phyloP scores from a whole-genome alignment of 495 filamentous ascomycete genomes.

The Penicillium roqueforti region DNA sequence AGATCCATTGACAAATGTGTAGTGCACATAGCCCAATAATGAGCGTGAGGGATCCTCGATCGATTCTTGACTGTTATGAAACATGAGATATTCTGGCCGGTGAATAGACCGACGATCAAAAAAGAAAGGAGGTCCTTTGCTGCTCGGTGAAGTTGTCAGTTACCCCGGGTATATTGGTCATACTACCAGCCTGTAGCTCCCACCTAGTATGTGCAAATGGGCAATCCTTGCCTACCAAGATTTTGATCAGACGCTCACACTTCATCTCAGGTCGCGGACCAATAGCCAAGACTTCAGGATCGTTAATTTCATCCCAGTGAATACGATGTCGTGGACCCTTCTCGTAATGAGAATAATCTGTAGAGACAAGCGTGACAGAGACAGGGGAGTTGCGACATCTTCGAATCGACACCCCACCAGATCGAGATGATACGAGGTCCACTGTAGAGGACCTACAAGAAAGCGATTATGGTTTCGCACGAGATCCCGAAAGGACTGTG shows the following conservation, averaged over 20 bases:
- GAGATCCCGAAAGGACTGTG: too few species aligned
- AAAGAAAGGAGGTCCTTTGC: slow-evolving; percentile 17
- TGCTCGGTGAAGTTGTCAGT: slow-evolving; percentile 5
- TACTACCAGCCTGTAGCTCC: not conserved
- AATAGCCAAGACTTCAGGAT: slow-evolving; percentile 7
- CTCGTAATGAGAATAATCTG: too few species aligned
- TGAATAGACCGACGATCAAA: slow-evolving; percentile 13
- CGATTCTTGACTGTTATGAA: slow-evolving; percentile 3
- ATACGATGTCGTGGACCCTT: too few species aligned
- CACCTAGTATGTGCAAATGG: slow-evolving; percentile 4
- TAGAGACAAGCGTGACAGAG: too few species aligned
- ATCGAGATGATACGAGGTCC: too few species aligned
- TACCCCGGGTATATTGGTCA: not conserved
- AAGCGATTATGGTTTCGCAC: too few species aligned
- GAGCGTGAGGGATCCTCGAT: not conserved
- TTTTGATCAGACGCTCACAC: slow-evolving; percentile 1
- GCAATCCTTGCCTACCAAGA: slow-evolving; percentile 7
- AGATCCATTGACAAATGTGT: slow-evolving; percentile 7
- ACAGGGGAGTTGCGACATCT: too few species aligned
- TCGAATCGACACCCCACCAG: too few species aligned
- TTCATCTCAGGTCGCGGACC: not conserved
- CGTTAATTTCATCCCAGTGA: not conserved
- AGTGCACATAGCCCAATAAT: slow-evolving; percentile 17
- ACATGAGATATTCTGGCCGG: slow-evolving; percentile 14
- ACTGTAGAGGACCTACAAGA: too few species aligned